phyloP scores from a whole-genome alignment of 1,139 yeast species.

The Entelexis sorbosivorans region DNA sequence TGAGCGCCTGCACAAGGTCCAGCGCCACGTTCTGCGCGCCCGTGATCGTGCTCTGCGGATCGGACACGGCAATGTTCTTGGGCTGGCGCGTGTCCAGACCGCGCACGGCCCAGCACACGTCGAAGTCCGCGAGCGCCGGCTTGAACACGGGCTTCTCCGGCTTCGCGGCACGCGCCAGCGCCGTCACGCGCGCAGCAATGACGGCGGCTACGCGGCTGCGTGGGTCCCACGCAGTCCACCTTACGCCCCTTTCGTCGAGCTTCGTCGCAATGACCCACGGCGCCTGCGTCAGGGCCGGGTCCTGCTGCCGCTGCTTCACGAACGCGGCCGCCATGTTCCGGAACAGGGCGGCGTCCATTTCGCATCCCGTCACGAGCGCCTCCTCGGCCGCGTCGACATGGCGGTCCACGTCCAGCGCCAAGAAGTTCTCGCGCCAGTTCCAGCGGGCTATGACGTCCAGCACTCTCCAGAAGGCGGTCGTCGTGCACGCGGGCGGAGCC shows the following conservation, averaged over 20 bases:
- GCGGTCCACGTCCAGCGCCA: conserved; percentile 56
- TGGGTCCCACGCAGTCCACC: conserved; percentile 65
- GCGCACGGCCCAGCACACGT: conserved; percentile 56
- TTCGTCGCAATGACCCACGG: conserved; percentile 76
- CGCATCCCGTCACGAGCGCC: conserved; percentile 40
- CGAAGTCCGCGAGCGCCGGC: conserved; percentile 77
- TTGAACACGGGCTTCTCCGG: conserved; percentile 42
- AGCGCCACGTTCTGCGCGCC: conserved; percentile 24
- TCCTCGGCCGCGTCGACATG: conserved; percentile 7
- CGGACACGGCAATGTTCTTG: conserved; percentile 44
- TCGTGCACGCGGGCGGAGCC: conserved; percentile 64
- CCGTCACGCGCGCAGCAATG: conserved; percentile 81
- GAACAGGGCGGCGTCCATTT: conserved; percentile 49
- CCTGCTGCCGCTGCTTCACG: conserved; percentile 53
- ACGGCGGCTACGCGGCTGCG: conserved; percentile 40
- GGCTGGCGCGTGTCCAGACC: conserved; percentile 33
- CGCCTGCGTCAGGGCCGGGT: conserved; percentile 69
- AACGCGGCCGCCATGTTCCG: conserved; percentile 57
- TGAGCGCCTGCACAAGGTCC: conserved; percentile 28
- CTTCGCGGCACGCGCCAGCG: conserved; percentile 43
- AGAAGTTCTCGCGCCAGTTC: conserved; percentile 90
- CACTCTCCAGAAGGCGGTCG: conserved; percentile 68
- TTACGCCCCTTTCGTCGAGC: conserved; percentile 70
- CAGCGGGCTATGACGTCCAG: conserved; percentile 63
- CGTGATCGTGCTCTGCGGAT: conserved; percentile 24